A percentile compares a stretch with the other conserved stretches of the same genome.
These are phyloP conservation scores for Plasmodium cynomolgi DNA, from an alignment of 169 alveolate genomes.

Conservation along the genomic window DNA sequence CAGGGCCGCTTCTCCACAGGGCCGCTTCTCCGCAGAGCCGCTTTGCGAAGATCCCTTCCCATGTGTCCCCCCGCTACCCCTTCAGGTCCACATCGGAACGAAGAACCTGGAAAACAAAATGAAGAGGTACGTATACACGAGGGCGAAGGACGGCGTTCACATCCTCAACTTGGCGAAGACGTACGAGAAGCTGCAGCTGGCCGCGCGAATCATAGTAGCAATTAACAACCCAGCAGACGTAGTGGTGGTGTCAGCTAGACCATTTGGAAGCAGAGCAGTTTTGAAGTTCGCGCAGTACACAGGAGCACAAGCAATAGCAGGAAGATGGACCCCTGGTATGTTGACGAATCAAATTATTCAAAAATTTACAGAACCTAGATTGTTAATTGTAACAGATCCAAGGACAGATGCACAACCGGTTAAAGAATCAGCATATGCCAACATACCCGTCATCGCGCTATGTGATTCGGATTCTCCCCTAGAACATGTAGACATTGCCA, in stretches of 20 bases:
- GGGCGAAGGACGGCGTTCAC: constrained; percentile 97
- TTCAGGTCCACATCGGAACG: constrained; percentile 97
- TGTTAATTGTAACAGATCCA: constrained; percentile 99
- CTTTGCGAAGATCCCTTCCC: neutral
- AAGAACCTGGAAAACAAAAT: constrained; percentile 96
- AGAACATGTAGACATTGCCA: constrained; percentile 98
- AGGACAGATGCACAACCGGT: constrained; percentile 97
- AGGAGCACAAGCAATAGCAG: constrained; percentile 97
- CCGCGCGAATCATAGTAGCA: constrained; percentile 99
- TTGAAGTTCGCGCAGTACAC: constrained; percentile 97
- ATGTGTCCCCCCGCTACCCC: neutral
- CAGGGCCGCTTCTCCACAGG: neutral
- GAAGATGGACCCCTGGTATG: constrained; percentile 99
- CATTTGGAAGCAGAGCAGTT: constrained; percentile 98
- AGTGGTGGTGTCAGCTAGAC: constrained; percentile 97
- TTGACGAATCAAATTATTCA: constrained; percentile 98
- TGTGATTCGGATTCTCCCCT: constrained; percentile 99
- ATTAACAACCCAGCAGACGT: constrained; percentile 98
- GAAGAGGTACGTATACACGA: constrained; percentile 97
- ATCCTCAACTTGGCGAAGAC: constrained; percentile 97
- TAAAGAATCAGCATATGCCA: constrained; percentile 97
- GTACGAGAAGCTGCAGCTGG: constrained; percentile 98
- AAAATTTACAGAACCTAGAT: constrained; percentile 98
- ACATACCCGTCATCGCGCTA: constrained; percentile 98
- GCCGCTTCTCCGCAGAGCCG: neutral